Percentiles rank a stretch among this genome's conserved stretches.
Conservation (phyloP, 768 basidiomycete genomes). For the Podaxis pistillaris region DNA sequence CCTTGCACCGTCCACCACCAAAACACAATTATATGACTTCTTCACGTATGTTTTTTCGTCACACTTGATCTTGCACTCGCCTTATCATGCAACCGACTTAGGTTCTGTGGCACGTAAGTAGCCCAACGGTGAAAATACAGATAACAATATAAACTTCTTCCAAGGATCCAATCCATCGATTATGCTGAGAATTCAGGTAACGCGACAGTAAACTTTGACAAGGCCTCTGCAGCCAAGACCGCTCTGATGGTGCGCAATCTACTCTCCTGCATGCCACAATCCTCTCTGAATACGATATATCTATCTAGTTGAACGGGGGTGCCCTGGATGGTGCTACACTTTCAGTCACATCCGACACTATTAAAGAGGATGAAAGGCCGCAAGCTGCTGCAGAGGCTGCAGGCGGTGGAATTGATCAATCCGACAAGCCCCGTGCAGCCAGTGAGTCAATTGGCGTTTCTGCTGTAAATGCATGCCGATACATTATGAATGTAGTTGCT, state of each 20-base stretch:
- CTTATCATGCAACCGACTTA: slow-evolving; percentile 26
- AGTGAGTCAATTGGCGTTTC: slow-evolving; percentile 42
- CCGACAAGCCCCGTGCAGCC: slow-evolving; percentile 88
- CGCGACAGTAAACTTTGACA: slow-evolving; percentile 84
- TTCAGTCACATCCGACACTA: slow-evolving; percentile 66
- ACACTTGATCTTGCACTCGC: not conserved
- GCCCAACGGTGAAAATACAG: not conserved
- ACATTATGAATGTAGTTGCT: slow-evolving; percentile 50
- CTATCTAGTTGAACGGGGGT: slow-evolving; percentile 64
- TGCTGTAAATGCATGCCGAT: not conserved
- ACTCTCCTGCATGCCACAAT: not conserved
- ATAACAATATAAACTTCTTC: not conserved
- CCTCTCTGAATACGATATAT: not conserved
- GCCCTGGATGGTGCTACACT: slow-evolving; percentile 72
- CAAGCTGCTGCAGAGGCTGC: slow-evolving; percentile 30
- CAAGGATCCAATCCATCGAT: slow-evolving; percentile 69
- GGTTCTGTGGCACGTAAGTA: slow-evolving; percentile 84
- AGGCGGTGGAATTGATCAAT: slow-evolving; percentile 57
- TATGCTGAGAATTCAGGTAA: slow-evolving; percentile 30
- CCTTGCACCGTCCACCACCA: slow-evolving; percentile 63
- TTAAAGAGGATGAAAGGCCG: slow-evolving; percentile 54
- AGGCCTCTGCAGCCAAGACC: slow-evolving; percentile 79
- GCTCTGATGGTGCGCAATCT: slow-evolving; percentile 64
- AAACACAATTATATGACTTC: slow-evolving; percentile 72
- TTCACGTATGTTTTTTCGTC: slow-evolving; percentile 59